phyloP scores from a whole-genome alignment of 805 yeast species.

The Candida coquimbonensis region DNA sequence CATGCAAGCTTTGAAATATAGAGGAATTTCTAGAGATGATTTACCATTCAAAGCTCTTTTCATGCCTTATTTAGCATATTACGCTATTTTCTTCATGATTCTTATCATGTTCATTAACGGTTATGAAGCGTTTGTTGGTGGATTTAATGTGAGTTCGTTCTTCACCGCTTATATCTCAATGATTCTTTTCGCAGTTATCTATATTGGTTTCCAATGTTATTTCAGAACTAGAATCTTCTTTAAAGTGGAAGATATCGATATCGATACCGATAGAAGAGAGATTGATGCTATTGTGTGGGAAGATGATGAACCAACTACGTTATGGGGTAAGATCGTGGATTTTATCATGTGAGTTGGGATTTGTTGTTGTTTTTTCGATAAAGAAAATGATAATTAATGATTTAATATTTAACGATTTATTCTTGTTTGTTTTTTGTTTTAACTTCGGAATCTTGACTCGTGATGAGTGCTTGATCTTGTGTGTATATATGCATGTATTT shows the following conservation, averaged over 20 bases:
- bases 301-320: slow-evolving; percentile 39
- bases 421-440: no score
- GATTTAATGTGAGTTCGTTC: slow-evolving; percentile 48
- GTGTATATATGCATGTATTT: no score
- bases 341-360: no score
- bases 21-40: slow-evolving; percentile 60
- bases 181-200: slow-evolving; percentile 48
- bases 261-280: slow-evolving; percentile 62
- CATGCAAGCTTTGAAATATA: slow-evolving; percentile 53
- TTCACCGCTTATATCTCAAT: slow-evolving; percentile 68
- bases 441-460: no score
- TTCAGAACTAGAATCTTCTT: slow-evolving; percentile 41
- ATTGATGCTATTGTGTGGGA: slow-evolving; percentile 56
- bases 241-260: slow-evolving; percentile 56
- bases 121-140: slow-evolving; percentile 50
- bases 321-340: slow-evolving; percentile 34
- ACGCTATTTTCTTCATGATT: slow-evolving; percentile 46
- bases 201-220: slow-evolving; percentile 47
- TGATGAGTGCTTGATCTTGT: no score
- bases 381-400: no score
- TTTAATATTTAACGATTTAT: no score
- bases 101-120: slow-evolving; percentile 69
- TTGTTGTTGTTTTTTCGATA: neutral
- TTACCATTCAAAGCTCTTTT: slow-evolving; percentile 67
- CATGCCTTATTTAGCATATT: slow-evolving; percentile 64